Percentiles rank a stretch among this genome's conserved stretches.
Evolutionary conservation across 1,139 yeast species (phyloP).

Genomic region (Saccharomyces pastorianus): DNA sequence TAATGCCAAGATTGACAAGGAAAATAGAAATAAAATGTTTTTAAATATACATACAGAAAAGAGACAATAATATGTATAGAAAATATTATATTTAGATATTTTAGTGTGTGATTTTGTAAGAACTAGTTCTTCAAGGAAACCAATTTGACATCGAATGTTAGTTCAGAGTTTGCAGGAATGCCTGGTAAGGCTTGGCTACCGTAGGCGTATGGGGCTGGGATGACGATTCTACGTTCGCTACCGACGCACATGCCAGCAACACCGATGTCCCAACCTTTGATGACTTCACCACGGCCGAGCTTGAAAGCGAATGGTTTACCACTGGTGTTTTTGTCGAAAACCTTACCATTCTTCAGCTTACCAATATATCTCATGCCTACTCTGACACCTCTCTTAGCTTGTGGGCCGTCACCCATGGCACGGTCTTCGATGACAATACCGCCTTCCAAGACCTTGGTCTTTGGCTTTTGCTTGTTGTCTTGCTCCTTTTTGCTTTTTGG

Average conservation of each 20-base stretch:
- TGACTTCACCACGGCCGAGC: conserved; percentile 96
- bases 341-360: conserved; percentile 90
- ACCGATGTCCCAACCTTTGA: conserved; percentile 97
- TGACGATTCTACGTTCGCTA: conserved; percentile 95
- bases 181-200: conserved; percentile 94
- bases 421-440: conserved; percentile 93
- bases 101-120: not conserved
- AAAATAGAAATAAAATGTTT: not conserved
- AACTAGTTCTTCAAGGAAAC: conserved; percentile 57
- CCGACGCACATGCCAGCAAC: conserved; percentile 98
- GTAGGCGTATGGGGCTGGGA: conserved; percentile 94
- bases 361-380: conserved; percentile 98
- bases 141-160: conserved; percentile 91
- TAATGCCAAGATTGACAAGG: not conserved
- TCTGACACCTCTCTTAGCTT: conserved; percentile 80
- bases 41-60: not conserved
- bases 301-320: conserved; percentile 92
- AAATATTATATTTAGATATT: not conserved
- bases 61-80: not conserved
- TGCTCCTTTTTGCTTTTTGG: conserved; percentile 33
- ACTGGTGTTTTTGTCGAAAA: conserved; percentile 91
- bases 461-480: conserved; percentile 24
- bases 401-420: conserved; percentile 76
- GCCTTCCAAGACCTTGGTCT: conserved; percentile 77
- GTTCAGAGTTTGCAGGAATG: conserved; percentile 92